phyloP scores from a whole-genome alignment of 352 stramenopile species.

The Globisporangium sylvaticum region DNA sequence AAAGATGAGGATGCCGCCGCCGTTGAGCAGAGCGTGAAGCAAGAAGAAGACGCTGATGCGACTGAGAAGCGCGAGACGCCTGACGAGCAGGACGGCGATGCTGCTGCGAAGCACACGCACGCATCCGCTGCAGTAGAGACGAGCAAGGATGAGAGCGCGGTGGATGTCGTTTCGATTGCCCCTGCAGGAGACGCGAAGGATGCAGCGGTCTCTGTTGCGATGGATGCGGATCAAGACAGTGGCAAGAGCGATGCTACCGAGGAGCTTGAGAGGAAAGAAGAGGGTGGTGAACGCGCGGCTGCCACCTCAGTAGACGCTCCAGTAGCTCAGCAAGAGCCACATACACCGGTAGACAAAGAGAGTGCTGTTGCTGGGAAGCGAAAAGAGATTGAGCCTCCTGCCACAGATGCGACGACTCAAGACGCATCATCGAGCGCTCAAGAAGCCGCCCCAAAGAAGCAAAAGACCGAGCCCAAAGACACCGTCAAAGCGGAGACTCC shows the following conservation, averaged over 20 bases:
- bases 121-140: background rate
- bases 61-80: background rate
- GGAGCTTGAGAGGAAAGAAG: background rate
- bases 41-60: background rate
- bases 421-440: background rate
- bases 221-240: background rate
- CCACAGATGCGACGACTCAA: background rate
- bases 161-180: too few species aligned
- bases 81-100: background rate
- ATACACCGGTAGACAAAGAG: background rate
- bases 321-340: background rate
- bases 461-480: slow-evolving; percentile 9
- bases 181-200: background rate
- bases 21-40: background rate
- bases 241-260: background rate
- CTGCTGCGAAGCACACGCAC: too few species aligned
- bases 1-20: background rate
- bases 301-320: background rate
- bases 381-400: background rate
- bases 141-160: background rate
- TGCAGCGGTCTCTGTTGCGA: background rate
- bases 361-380: slow-evolving; percentile 6
- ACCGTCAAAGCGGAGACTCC: slow-evolving; percentile 6
- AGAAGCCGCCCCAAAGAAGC: slow-evolving; percentile 1
- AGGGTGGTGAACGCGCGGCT: background rate